These are phyloP conservation scores for Dionaea muscipula DNA, from an alignment of 179 eudicot genomes.

Conservation along the genomic window DNA sequence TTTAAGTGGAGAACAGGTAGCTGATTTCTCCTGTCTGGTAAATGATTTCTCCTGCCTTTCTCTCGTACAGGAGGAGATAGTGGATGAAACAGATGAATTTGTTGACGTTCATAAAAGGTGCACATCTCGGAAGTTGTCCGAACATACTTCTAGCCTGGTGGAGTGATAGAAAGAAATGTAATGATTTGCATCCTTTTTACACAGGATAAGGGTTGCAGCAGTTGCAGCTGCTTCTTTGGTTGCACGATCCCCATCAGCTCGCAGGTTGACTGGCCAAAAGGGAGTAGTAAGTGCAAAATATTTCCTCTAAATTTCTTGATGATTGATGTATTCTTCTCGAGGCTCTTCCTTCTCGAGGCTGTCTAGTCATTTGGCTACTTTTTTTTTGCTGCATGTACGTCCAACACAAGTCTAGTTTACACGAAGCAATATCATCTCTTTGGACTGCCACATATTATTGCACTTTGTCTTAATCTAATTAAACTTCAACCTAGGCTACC, in stretches of 20 bases:
- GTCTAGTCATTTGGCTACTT: background rate
- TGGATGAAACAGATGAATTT: conserved; percentile 91
- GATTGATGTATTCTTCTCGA: too few species aligned
- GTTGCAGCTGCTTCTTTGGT: conserved; percentile 41
- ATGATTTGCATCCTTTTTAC: conserved; percentile 2
- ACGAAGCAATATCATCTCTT: too few species aligned
- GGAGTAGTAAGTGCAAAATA: conserved; percentile 17
- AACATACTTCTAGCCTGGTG: too few species aligned
- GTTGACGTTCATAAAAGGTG: conserved; percentile 88
- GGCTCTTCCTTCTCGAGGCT: background rate
- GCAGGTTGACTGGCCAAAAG: conserved; percentile 34
- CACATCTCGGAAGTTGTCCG: background rate
- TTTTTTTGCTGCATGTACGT: background rate
- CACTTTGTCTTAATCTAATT: too few species aligned
- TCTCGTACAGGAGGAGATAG: conserved; percentile 72
- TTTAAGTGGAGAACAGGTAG: too few species aligned
- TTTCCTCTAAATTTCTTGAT: background rate
- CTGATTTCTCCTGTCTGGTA: background rate
- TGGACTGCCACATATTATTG: too few species aligned
- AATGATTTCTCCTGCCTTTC: background rate
- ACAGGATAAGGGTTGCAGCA: conserved; percentile 46
- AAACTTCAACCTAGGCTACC: too few species aligned
- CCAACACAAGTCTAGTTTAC: too few species aligned
- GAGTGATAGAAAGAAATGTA: too few species aligned
- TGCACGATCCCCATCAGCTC: conserved; percentile 37